A percentile compares a stretch with the other conserved stretches of the same genome.
These are phyloP conservation scores for Ogataea zsoltii DNA, from an alignment of 805 yeast genomes.

Conservation along the genomic window DNA sequence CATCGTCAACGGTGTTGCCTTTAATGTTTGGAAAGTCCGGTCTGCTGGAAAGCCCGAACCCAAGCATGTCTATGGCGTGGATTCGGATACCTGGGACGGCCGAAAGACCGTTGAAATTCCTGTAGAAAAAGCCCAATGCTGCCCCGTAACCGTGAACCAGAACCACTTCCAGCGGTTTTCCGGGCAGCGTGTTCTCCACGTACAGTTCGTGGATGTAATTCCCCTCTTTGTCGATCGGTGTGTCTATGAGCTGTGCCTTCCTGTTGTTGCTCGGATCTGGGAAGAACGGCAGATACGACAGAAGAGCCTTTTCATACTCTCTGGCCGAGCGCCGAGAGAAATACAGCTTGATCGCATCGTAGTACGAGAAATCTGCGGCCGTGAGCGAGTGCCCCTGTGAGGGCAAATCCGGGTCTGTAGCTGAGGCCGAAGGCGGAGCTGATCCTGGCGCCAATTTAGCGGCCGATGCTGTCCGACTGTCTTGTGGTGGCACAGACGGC, in stretches of 20 bases:
- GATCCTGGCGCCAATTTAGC: not conserved
- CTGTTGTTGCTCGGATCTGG: slow-evolving; percentile 54
- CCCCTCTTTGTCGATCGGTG: slow-evolving; percentile 47
- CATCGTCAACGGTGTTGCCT: slow-evolving; percentile 37
- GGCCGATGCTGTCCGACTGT: no score
- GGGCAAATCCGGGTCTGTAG: not conserved
- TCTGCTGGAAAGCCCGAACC: slow-evolving; percentile 69
- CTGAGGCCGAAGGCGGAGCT: not conserved
- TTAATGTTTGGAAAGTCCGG: slow-evolving; percentile 39
- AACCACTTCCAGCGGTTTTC: slow-evolving; percentile 44
- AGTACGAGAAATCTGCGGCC: slow-evolving; percentile 5
- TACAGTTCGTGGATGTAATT: slow-evolving; percentile 74
- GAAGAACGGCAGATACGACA: slow-evolving; percentile 59
- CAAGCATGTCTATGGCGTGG: slow-evolving; percentile 71
- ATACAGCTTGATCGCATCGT: slow-evolving; percentile 31
- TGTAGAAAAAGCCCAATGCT: slow-evolving; percentile 75
- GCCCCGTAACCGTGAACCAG: slow-evolving; percentile 94
- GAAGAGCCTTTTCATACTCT: slow-evolving; percentile 41
- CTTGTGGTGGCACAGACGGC: no score
- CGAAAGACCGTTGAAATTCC: slow-evolving; percentile 59
- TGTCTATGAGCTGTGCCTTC: slow-evolving; percentile 47
- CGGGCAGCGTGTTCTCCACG: slow-evolving; percentile 42
- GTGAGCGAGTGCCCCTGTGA: not conserved
- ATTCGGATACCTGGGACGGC: slow-evolving; percentile 54
- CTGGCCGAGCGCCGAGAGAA: slow-evolving; percentile 24